Base-by-base conservation (phyloP, 495 filamentous ascomycete genomes). In the Tuber magnatum region DNA sequence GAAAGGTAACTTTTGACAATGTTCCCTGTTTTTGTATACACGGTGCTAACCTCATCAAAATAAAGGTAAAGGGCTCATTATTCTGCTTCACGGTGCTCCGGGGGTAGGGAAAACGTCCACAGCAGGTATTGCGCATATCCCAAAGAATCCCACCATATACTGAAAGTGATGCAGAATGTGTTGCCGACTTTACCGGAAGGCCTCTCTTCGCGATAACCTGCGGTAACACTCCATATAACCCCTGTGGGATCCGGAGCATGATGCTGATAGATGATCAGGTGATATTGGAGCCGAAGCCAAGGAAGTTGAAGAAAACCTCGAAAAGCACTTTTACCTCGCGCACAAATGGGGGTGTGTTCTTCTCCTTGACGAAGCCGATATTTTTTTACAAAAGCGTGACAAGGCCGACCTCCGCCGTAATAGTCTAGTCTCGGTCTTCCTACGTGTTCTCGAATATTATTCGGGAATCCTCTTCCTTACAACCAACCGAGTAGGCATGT, bases 371-470 rank as follows among this genome's bases (percentile, higher is more conserved):
- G 87, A 90, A 81, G 87, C 86, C 1, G 88, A 89, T 70, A 84
- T 90, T 1, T 90, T 89, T 74, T 83, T 90, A 0, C 83, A 85
- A n/a, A 79, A 85, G 74, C 83, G 88, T 18, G 77, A 65, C 0
- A 75, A 80, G 35, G 70, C 65, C 16, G 85, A 89, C 61, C 68
- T 89, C 0, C 39, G 85, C 10, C 82, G 87, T 4, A 90, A 90
- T 68, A 85, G 83, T 16, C 77, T 89, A 0, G 86, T 89, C 0
- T 85, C 79, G 65, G 85, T 89, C 7, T 90, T 91, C 76, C 82
- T 90, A 0, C 84, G 89, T 3, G 83, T 84, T 0, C 83, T 91
- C 0, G 89, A 90, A 72, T 90, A 88, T 78, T 91, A 90, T 74
- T 74, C 84, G 0, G 88, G 88, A 10, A 87, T 90, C 40, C 83